These are phyloP conservation scores for Zarea fungicola DNA, from an alignment of 2,329 filamentous ascomycete genomes.

Conservation along the genomic window DNA sequence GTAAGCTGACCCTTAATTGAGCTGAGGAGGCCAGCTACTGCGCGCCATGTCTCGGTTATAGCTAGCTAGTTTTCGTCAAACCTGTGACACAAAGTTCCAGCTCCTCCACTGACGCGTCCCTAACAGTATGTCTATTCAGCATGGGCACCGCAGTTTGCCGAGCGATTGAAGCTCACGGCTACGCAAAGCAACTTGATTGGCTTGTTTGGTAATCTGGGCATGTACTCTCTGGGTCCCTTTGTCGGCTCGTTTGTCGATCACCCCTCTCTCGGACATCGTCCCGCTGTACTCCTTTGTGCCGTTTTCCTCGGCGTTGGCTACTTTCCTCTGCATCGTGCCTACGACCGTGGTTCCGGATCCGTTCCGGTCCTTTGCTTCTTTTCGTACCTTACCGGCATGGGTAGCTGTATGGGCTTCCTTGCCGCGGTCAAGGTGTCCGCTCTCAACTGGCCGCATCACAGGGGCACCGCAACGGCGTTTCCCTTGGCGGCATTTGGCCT, in stretches of 20 bases:
- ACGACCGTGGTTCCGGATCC: slow-evolving; percentile 59
- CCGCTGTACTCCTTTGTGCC: slow-evolving; percentile 70
- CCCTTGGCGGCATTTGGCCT: slow-evolving; percentile 89
- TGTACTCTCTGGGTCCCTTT: slow-evolving; percentile 88
- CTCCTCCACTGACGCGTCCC: slow-evolving; percentile 1
- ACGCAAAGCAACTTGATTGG: slow-evolving; percentile 91
- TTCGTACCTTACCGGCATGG: slow-evolving; percentile 78
- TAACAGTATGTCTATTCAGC: slow-evolving; percentile 92
- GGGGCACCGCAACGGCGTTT: slow-evolving; percentile 91
- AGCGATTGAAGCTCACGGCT: slow-evolving; percentile 79
- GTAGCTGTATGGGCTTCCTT: slow-evolving; percentile 86
- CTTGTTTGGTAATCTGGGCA: slow-evolving; percentile 79
- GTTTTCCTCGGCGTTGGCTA: slow-evolving; percentile 73
- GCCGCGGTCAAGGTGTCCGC: slow-evolving; percentile 82
- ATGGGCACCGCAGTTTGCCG: slow-evolving; percentile 93
- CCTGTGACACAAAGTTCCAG: not conserved
- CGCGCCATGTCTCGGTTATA: too few species aligned
- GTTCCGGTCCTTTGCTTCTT: slow-evolving; percentile 68
- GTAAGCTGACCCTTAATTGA: slow-evolving; percentile 43
- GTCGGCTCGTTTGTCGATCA: slow-evolving; percentile 82
- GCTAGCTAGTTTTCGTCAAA: too few species aligned
- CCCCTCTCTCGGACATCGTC: slow-evolving; percentile 61
- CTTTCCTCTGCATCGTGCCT: slow-evolving; percentile 77
- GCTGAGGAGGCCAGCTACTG: too few species aligned
- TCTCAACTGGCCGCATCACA: slow-evolving; percentile 84